Percentiles rank a stretch among this genome's conserved stretches.
Evolutionary conservation across 2,329 filamentous ascomycete species (phyloP).

Genomic region (Scedosporium boydii): DNA sequence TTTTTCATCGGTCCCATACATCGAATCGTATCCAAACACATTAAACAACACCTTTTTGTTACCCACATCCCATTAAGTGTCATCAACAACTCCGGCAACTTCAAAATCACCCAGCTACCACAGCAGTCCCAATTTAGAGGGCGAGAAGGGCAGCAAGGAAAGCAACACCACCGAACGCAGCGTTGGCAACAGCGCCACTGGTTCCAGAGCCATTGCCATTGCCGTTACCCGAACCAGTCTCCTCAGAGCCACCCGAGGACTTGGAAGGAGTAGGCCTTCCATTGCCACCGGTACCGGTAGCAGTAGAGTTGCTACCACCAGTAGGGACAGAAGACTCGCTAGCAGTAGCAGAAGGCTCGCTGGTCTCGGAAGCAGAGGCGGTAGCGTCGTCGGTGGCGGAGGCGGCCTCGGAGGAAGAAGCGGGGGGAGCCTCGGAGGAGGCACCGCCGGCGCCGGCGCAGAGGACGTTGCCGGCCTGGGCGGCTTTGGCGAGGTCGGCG

Average conservation of each 20-base stretch:
- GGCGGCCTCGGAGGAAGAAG: neutral
- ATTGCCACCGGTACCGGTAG: neutral
- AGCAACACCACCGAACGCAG: slow-evolving; percentile 2
- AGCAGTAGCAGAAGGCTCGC: neutral
- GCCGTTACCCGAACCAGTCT: neutral
- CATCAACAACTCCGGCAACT: neutral
- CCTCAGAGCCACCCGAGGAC: neutral
- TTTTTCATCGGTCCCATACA: too few relatives aligned
- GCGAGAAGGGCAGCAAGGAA: slow-evolving; percentile 2
- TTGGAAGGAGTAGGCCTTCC: neutral
- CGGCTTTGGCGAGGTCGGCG: neutral
- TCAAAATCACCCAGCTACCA: neutral
- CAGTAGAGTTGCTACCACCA: neutral
- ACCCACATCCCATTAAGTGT: neutral
- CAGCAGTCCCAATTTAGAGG: neutral
- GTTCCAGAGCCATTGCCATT: neutral
- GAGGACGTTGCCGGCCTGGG: neutral
- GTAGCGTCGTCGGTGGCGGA: neutral
- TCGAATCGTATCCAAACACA: too few relatives aligned
- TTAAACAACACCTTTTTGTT: too few relatives aligned
- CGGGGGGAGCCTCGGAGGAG: neutral
- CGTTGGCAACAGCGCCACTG: neutral
- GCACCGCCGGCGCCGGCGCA: neutral
- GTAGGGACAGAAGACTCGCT: neutral
- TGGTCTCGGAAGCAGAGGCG: neutral